These are phyloP conservation scores for Exophiala lecanii-corni DNA, from an alignment of 2,329 filamentous ascomycete genomes.

Conservation along the genomic window DNA sequence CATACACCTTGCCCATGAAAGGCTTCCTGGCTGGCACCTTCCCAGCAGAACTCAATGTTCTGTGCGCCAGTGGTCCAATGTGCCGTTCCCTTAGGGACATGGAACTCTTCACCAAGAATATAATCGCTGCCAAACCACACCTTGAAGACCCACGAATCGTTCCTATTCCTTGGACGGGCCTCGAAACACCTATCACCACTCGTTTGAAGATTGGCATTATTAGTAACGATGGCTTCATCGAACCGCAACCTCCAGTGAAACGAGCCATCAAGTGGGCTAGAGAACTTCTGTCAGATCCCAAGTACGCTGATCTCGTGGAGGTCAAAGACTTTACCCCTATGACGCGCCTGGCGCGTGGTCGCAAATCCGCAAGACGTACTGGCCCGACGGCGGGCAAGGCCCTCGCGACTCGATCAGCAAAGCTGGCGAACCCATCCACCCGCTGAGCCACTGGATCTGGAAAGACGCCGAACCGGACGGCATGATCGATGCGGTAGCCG, in stretches of 20 bases:
- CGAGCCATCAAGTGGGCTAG: conserved; percentile 43
- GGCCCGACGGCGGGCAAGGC: conserved; percentile 56
- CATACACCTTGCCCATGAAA: conserved; percentile 34
- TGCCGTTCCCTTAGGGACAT: conserved; percentile 49
- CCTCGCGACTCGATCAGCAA: conserved; percentile 46
- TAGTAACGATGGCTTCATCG: conserved; percentile 60
- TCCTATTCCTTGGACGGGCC: conserved; percentile 48
- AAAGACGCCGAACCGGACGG: conserved; percentile 30
- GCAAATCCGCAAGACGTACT: conserved; percentile 47
- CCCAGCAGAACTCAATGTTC: conserved; percentile 31
- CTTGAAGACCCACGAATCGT: conserved; percentile 46
- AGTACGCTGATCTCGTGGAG: conserved; percentile 43
- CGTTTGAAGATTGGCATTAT: conserved; percentile 56
- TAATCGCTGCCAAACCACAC: conserved; percentile 47
- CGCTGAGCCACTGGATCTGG: conserved; percentile 55
- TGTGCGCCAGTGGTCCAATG: conserved; percentile 50
- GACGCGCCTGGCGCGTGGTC: conserved; percentile 47
- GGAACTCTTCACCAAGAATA: conserved; percentile 38
- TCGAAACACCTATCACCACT: conserved; percentile 24
- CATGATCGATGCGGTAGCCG: conserved; percentile 32
- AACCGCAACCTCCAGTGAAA: conserved; percentile 60
- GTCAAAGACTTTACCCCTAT: conserved; percentile 48
- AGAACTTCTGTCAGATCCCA: conserved; percentile 37
- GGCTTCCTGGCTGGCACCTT: conserved; percentile 13
- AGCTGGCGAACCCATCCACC: conserved; percentile 55